Conservation (phyloP, 1,139 yeast genomes). For the Kodamaea arcana region DNA sequence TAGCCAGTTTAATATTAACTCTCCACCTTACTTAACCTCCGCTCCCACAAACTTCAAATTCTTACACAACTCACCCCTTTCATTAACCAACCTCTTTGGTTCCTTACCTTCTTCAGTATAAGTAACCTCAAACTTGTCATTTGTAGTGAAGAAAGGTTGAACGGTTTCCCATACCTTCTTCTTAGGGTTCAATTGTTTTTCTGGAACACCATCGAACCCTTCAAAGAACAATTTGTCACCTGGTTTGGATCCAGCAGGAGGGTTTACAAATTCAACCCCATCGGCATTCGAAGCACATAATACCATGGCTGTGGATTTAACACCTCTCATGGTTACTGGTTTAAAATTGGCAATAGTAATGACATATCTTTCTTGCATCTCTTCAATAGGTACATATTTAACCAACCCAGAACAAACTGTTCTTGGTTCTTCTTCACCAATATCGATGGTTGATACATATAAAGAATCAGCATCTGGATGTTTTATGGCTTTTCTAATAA, state of each 20-base stretch:
- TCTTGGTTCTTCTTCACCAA: constrained; percentile 98
- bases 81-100: constrained; percentile 73
- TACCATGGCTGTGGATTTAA: constrained; percentile 93
- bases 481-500: constrained; percentile 90
- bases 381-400: constrained; percentile 43
- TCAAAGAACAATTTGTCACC: constrained; percentile 97
- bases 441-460: constrained; percentile 92
- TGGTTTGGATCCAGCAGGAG: constrained; percentile 90
- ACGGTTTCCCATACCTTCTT: constrained; percentile 96
- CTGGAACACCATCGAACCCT: constrained; percentile 84
- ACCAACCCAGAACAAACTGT: constrained; percentile 96
- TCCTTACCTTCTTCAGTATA: constrained; percentile 80
- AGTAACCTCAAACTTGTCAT: constrained; percentile 69
- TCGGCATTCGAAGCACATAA: constrained; percentile 78
- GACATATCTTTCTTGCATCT: constrained; percentile 46
- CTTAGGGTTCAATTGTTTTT: constrained; percentile 92
- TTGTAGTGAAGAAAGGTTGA: constrained; percentile 87
- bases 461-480: constrained; percentile 98
- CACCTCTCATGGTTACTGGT: constrained; percentile 65
- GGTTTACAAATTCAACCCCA: constrained; percentile 85
- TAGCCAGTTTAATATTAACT: too few relatives aligned
- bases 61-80: constrained; percentile 68
- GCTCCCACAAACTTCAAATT: constrained; percentile 66
- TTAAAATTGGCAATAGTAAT: constrained; percentile 59
- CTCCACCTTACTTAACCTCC: constrained; percentile 72